phyloP scores from a whole-genome alignment of 768 basidiomycete species.

The Astraeus odoratus region DNA sequence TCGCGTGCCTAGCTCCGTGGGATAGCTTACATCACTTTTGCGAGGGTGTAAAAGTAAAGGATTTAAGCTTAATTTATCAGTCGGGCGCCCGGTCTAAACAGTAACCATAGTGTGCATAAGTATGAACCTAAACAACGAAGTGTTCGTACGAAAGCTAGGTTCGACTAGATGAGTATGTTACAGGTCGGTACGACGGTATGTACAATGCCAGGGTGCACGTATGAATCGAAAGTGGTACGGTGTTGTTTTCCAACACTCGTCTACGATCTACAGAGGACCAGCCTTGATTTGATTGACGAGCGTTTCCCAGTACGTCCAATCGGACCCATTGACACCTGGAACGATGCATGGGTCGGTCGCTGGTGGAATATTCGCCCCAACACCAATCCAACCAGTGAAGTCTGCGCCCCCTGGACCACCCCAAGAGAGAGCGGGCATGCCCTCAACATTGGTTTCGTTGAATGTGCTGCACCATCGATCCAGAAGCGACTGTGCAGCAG shows the following conservation, averaged over 20 bases:
- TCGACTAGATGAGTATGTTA: too few relatives aligned
- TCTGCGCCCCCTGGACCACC: slow-evolving; percentile 51
- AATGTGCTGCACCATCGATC: slow-evolving; percentile 86
- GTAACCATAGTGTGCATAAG: too few relatives aligned
- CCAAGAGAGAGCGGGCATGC: slow-evolving; percentile 49
- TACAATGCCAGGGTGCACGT: slow-evolving; percentile 6
- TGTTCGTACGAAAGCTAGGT: too few relatives aligned
- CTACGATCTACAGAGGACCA: slow-evolving; percentile 23
- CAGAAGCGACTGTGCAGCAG: slow-evolving; percentile 66
- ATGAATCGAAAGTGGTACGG: too few relatives aligned
- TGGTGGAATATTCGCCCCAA: slow-evolving; percentile 28
- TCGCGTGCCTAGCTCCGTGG: too few relatives aligned
- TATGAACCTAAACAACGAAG: too few relatives aligned
- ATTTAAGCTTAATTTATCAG: too few relatives aligned
- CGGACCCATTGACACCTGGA: slow-evolving; percentile 51
- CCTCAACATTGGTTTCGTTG: slow-evolving; percentile 55
- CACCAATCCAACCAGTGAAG: slow-evolving; percentile 52
- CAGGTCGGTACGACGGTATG: slow-evolving; percentile 1
- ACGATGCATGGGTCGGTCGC: slow-evolving; percentile 40
- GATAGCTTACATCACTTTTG: too few relatives aligned
- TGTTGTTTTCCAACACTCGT: too few relatives aligned
- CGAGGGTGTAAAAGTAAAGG: too few relatives aligned
- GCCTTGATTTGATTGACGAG: slow-evolving; percentile 52
- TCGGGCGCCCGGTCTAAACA: too few relatives aligned
- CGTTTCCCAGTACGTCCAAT: slow-evolving; percentile 79